Evolutionary conservation across 768 basidiomycete species (phyloP), one percentile per base, ranked within the genome.

Genomic region (Dentipellis sp.): DNA sequence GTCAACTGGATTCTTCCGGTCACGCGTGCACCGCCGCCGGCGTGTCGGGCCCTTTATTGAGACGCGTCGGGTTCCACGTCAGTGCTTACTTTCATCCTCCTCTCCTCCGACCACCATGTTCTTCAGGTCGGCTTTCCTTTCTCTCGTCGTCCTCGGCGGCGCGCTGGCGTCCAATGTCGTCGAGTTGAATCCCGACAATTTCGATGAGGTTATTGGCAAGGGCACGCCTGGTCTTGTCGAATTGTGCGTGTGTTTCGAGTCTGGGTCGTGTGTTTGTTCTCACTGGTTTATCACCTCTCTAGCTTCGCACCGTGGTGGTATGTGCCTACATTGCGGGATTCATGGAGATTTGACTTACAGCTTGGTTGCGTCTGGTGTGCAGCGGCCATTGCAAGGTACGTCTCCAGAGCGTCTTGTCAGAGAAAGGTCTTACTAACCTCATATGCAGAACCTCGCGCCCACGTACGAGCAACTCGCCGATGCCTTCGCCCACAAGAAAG

Each of bases 261-360:
- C 7, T 42, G 23, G 5, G 4, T 40, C n/a, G 10, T 10, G n/a
- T 11, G 17, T 19, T 34, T 19, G 11, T 14, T 19, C 47, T 40
- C 42, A 61, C 49, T 14, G 39, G 22, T 57, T 23, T 12, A 36
- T 34, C 17, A 34, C 22, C 45, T 51, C 23, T 19, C 3, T 54
- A 93, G 90, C 70, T 92, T 85, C 62, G 91, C 91, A 16, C 86
- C 91, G 9, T 93, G 91, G 91, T 92, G 91, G 87, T 88, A 75
- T 59, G 82, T 70, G 12, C 3, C 22, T 40, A 12, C 35, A 35
- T 51, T 36, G 14, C 23, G 11, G 23, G 16, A 11, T 29, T 34
- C 29, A 16, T 49, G 9, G 51, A 23, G 48, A 45, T 35, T 49
- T 22, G 6, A 22, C 34, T 23, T n/a, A 23, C 45, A 42, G 19